Base-by-base conservation (phyloP, 495 filamentous ascomycete species). In the Podospora pseudoanserina region DNA sequence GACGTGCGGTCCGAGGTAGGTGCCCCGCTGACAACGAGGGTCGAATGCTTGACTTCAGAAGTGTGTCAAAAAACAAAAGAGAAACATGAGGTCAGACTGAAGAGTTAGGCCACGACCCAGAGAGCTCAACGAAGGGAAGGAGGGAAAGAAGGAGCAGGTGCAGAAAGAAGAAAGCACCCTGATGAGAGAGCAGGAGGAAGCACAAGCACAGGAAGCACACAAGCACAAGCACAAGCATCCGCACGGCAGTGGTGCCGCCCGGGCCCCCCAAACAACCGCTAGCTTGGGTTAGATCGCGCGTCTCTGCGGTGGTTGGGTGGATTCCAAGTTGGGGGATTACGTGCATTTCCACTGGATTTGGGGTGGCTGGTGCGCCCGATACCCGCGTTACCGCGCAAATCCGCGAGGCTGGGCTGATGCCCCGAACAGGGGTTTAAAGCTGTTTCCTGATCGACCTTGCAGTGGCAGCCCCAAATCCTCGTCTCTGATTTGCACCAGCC, bases 251-350 rank as follows among this genome's bases (percentile, higher is more conserved):
- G 59, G 39, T 49, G 39, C 30, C 30, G 30, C 30, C 30, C 30
- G 30, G 4, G 30, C 39, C 39, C 39, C 39, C 59, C 16, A 26
- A 61, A 26, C 59, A 61, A 61, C 59, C 59, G 59, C 59, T 61
- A 61, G 59, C 59, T 27, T 61, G 59, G 59, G 30, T 32, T 61
- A 49, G 39, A 49, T 49, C 39, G 39, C 39, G 39, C 59, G 59
- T 30, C 23, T 61, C 59, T 28, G 59, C 61, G 61, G 61, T 63
- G 61, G 61, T 63, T 63, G 61, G 61, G 61, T 63, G 61, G 61
- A 32, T 63, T 61, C 27, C 59, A 27, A 32, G 59, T 61, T 63
- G 27, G 28, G 61, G 61, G 27, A 63, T 39, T 63, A 20, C 61
- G 61, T 23, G 61, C 30, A 32, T 63, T 63, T 63, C 61, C 28